Evolutionary conservation across 495 filamentous ascomycete species (phyloP), one percentile per base, ranked within the genome.

Genomic region (Penicillium crystallinum): DNA sequence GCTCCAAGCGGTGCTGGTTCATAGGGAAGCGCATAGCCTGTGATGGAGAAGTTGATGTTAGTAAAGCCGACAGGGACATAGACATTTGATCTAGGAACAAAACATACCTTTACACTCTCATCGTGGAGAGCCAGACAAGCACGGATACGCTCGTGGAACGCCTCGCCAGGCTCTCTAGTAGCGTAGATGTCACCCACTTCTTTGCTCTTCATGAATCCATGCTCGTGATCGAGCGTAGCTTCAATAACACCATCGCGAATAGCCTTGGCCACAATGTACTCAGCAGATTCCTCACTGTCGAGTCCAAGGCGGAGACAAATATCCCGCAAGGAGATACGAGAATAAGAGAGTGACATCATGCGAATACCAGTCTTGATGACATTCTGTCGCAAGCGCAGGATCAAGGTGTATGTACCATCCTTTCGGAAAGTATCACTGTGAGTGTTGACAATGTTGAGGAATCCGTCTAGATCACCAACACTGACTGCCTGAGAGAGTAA

Each of bases 311-410:
- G 87, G 53, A 97, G 88, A 75, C 95, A 97, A 55, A 98, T 98
- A 64, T 98, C 93, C 46, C 93, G 84, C 39, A 98, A 80, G n/a
- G 91, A 96, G 65, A 98, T 98, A 51, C 91, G 86, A 45, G 91
- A 95, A 73, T 98, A 98, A 46, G 90, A 93, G 63, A 98, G 76
- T 25, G 91, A 96, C 84, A 98, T 96, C 89, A 96, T 97, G 55
- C 93, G 89, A 58, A 98, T 93, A 58, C 93, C 93, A 30, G 93
- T 98, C 76, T 96, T 96, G 82, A 98, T 97, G 67, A 98, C 93
- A 71, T 97, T 97, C 67, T 98, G 93, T 46, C 93, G 83, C 34
- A 98, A 78, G 40, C 93, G 90, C 54, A 97, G 80, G 65, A 97
- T 92, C 44, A 98, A 79, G 7, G 91, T 96, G 71, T 97, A 97